Base-by-base conservation (phyloP, 2,329 filamentous ascomycete species). In the Penicillium decumbens region DNA sequence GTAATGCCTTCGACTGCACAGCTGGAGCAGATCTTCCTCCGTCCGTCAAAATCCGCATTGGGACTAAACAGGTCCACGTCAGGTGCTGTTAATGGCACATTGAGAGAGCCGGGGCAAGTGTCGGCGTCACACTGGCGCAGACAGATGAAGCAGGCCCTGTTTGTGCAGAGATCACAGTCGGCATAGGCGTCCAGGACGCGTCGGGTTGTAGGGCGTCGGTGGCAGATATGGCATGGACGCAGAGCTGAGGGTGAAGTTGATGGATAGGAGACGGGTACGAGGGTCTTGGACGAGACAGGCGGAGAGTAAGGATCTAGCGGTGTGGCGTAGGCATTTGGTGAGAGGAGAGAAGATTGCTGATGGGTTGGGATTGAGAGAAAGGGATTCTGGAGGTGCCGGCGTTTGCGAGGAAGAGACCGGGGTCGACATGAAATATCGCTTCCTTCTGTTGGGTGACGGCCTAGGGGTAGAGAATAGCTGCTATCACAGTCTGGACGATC, bases 91-190 rank as follows among this genome's bases (percentile, higher is more conserved):
- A 10, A 20, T 0, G 47, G 20, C 2, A 37, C 30, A 39, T 49
- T 40, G 13, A 33, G 46, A 15, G 41, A 51, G 7, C 56, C 55
- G n/a, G 55, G 47, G 47, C 69, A 73, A 41, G 63, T 49, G 13
- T 54, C 15, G 5, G 63, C 58, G 43, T 71, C 67, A 44, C 71
- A 74, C 45, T 70, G 64, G 13, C 71, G 64, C 38, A 74, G 56
- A 58, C 70, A 74, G 32, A 74, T 71, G 50, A 71, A 73, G 45
- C 71, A 74, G 30, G 69, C 65, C 32, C 70, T 62, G 37, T 68
- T 51, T 7, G 59, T 60, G 44, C 71, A 74, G 10, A 72, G 46
- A 44, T 71, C 67, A 50, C 70, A 74, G 49, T 73, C 67, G 13
- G 69, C 66, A 49, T 73, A 73, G 3, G 69, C 70, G 43, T 73